Evolutionary conservation across 345 rosid genomes (phyloP).

Genomic region (Corchorus capsularis): DNA sequence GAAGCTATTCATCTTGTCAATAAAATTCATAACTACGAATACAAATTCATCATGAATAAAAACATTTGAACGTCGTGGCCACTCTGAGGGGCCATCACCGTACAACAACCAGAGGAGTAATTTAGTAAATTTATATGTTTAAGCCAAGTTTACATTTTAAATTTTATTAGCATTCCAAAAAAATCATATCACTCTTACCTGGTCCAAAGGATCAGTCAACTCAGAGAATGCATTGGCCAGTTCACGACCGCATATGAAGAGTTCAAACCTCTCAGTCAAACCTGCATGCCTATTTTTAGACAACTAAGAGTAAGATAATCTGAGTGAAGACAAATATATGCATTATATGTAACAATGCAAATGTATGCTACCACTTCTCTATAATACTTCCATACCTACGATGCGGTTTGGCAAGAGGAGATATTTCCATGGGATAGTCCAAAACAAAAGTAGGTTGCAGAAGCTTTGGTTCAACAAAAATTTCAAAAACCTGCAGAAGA

Average conservation of each 20-base stretch:
- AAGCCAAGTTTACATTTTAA: background rate
- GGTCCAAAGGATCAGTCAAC: conserved; percentile 91
- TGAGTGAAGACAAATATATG: background rate
- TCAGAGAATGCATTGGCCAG: conserved; percentile 97
- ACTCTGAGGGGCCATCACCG: background rate
- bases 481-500: conserved; percentile 82
- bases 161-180: background rate
- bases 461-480: conserved; percentile 85
- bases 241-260: conserved; percentile 94
- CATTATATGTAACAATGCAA: background rate
- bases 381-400: conserved; percentile 51
- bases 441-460: conserved; percentile 92
- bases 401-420: conserved; percentile 95
- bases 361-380: background rate
- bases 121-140: too few relatives aligned
- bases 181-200: conserved; percentile 45
- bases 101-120: too few relatives aligned
- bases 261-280: conserved; percentile 95
- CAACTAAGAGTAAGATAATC: conserved; percentile 3
- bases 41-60: background rate
- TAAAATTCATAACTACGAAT: background rate
- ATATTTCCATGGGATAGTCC: conserved; percentile 94
- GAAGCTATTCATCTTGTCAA: background rate
- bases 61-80: background rate
- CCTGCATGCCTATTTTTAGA: conserved; percentile 49